Percentiles rank a stretch among this genome's conserved stretches.
phyloP scores from a whole-genome alignment of 176 grass and related monocot genomes.

The Cocos nucifera region DNA sequence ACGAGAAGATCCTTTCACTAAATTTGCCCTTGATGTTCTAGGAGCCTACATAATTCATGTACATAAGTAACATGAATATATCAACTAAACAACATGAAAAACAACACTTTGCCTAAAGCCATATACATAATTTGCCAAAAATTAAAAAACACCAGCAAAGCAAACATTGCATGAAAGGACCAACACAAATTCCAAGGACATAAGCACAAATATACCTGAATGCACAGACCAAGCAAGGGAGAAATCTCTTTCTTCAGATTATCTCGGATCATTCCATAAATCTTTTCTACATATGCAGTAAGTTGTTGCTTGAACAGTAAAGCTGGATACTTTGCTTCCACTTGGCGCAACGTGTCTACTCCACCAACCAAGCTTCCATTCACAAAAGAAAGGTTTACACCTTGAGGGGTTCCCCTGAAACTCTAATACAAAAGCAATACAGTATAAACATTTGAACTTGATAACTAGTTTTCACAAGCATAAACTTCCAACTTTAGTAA shows the following conservation, averaged over 20 bases:
- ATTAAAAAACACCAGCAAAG: not conserved
- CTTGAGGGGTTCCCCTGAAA: conserved; percentile 89
- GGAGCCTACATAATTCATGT: conserved; percentile 44
- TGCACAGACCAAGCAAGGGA: conserved; percentile 84
- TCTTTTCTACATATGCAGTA: conserved; percentile 96
- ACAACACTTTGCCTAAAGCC: too few species aligned
- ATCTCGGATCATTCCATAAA: conserved; percentile 99
- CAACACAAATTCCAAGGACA: not conserved
- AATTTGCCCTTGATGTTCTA: conserved; percentile 94
- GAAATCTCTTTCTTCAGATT: conserved; percentile 99
- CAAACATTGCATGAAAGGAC: not conserved
- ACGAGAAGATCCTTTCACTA: conserved; percentile 85
- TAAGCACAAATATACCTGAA: conserved; percentile 51
- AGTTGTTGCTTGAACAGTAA: conserved; percentile 93
- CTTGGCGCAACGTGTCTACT: conserved; percentile 72
- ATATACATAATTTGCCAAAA: conserved; percentile 2
- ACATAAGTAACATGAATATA: not conserved
- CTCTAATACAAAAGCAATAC: conserved; percentile 37
- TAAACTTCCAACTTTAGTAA: conserved; percentile 12
- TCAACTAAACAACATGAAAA: too few species aligned
- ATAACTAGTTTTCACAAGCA: conserved; percentile 16
- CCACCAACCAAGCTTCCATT: conserved; percentile 75
- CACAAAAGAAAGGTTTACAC: conserved; percentile 80
- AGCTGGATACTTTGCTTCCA: conserved; percentile 96
- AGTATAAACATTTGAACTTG: conserved; percentile 16